phyloP scores from a whole-genome alignment of 108 stramenopile genomes.

The Aureococcus anophagefferens region DNA sequence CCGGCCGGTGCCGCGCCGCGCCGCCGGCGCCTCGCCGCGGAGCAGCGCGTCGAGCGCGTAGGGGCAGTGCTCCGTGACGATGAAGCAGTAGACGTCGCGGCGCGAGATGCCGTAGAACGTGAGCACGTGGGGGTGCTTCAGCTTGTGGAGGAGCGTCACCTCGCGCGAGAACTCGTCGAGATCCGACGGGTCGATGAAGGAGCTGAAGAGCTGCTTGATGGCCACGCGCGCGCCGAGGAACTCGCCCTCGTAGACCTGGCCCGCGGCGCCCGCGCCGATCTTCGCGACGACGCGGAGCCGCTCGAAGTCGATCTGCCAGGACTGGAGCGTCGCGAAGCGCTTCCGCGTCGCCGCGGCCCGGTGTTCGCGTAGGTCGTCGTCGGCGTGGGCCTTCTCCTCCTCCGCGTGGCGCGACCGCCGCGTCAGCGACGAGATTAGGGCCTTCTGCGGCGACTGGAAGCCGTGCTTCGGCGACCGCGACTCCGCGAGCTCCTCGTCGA shows the following conservation, averaged over 20 bases:
- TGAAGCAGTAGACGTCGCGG: slow-evolving; percentile 4
- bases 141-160: slow-evolving; percentile 12
- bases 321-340: background rate
- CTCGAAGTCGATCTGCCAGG: background rate
- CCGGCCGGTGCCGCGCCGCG: background rate
- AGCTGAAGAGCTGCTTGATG: background rate
- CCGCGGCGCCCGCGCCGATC: background rate
- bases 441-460: background rate
- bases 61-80: slow-evolving; percentile 22
- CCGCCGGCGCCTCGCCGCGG: background rate
- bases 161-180: background rate
- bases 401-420: no score
- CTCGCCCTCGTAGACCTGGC: background rate
- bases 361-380: no score
- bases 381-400: no score
- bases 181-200: background rate
- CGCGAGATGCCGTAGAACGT: slow-evolving; percentile 14
- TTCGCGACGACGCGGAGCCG: background rate
- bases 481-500: background rate
- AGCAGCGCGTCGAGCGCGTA: background rate
- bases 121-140: slow-evolving; percentile 22
- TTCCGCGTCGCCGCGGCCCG: no score
- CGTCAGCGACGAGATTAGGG: no score
- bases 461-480: background rate
- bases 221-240: background rate